phyloP scores from a whole-genome alignment of 768 basidiomycete species.

The Amanita pseudoporphyria region DNA sequence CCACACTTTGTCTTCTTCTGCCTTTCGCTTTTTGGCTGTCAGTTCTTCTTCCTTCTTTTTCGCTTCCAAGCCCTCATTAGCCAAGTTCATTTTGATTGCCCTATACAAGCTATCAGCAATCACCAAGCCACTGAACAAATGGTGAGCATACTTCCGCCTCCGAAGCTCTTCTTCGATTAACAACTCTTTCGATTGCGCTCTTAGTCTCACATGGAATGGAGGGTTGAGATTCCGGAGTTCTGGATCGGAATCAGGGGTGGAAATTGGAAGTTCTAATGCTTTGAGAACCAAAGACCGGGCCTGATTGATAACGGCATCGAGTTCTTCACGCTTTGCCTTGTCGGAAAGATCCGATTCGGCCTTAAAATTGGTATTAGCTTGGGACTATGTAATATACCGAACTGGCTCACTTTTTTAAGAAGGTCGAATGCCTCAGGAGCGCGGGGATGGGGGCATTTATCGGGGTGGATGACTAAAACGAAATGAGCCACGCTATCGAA shows the following conservation, averaged over 20 bases:
- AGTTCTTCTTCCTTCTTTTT: slow-evolving; percentile 87
- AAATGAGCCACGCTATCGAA: neutral
- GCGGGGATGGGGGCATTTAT: slow-evolving; percentile 84
- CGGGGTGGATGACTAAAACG: slow-evolving; percentile 87
- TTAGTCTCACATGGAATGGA: slow-evolving; percentile 57
- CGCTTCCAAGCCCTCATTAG: slow-evolving; percentile 90
- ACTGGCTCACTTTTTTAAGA: slow-evolving; percentile 69
- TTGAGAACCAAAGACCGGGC: slow-evolving; percentile 66
- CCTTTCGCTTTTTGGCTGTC: slow-evolving; percentile 69
- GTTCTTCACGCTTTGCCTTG: slow-evolving; percentile 66
- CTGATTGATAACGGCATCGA: slow-evolving; percentile 71
- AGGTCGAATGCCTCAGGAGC: slow-evolving; percentile 92
- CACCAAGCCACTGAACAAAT: neutral
- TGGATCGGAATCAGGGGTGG: slow-evolving; percentile 49
- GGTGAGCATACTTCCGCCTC: slow-evolving; percentile 58
- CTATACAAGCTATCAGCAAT: slow-evolving; percentile 25
- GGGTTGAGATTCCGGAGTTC: slow-evolving; percentile 48
- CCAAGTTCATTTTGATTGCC: slow-evolving; percentile 83
- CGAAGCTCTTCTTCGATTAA: slow-evolving; percentile 87
- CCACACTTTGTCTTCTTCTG: slow-evolving; percentile 82
- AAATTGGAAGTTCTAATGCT: slow-evolving; percentile 47
- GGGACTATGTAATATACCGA: neutral
- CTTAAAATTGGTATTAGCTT: slow-evolving; percentile 24
- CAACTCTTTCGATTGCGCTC: slow-evolving; percentile 69
- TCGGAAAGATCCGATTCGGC: slow-evolving; percentile 81